These are phyloP conservation scores for Chernovozyma sophiae-reginae DNA, from an alignment of 1,139 yeast species.

Conservation along the genomic window DNA sequence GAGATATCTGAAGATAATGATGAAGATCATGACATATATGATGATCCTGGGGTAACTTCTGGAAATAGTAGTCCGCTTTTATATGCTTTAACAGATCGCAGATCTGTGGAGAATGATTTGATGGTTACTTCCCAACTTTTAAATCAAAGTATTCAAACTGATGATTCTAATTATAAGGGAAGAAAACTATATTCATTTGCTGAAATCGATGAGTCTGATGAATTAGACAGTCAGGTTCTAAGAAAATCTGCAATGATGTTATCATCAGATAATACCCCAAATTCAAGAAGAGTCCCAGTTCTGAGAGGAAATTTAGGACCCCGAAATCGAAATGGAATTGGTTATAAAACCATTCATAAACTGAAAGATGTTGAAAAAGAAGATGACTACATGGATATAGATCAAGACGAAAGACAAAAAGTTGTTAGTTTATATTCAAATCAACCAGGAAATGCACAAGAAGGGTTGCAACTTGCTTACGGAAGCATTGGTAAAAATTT, in stretches of 20 bases:
- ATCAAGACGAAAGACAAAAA: slow-evolving; percentile 34
- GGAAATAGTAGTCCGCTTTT: not conserved
- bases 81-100: slow-evolving; percentile 4
- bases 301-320: slow-evolving; percentile 1
- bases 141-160: slow-evolving; percentile 15
- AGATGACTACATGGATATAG: slow-evolving; percentile 7
- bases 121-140: slow-evolving; percentile 22
- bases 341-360: not conserved
- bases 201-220: slow-evolving; percentile 20
- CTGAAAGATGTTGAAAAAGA: slow-evolving; percentile 12
- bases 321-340: slow-evolving; percentile 18
- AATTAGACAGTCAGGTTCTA: slow-evolving; percentile 6
- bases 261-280: not conserved
- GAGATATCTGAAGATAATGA: slow-evolving; percentile 3
- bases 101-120: slow-evolving; percentile 10
- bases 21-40: slow-evolving; percentile 8
- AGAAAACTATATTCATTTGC: slow-evolving; percentile 26
- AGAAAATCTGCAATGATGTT: slow-evolving; percentile 5
- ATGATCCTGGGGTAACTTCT: slow-evolving; percentile 1
- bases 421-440: slow-evolving; percentile 76
- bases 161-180: slow-evolving; percentile 17
- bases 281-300: not conserved
- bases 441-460: slow-evolving; percentile 69
- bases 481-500: slow-evolving; percentile 68
- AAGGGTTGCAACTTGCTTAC: slow-evolving; percentile 73